Conservation (phyloP, 768 basidiomycete genomes). For the Trametes cinnabarina region DNA sequence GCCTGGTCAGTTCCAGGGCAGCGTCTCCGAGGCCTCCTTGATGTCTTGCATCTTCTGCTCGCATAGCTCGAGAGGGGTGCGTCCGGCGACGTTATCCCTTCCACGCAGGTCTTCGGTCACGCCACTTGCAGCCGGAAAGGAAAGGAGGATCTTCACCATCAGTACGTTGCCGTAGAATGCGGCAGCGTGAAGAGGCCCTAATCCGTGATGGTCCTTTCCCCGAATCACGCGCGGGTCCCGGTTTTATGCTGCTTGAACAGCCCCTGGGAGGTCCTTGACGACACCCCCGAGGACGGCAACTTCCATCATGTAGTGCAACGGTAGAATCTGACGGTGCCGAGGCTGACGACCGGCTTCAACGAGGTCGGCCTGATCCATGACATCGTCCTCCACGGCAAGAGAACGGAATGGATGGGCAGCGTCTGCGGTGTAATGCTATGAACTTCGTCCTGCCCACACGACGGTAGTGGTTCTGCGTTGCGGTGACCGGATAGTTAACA, state of each 20-base stretch:
- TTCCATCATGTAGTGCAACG: conserved; percentile 13
- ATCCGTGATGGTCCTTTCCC: conserved; percentile 8
- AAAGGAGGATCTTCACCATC: conserved; percentile 5
- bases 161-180: not conserved
- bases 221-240: not conserved
- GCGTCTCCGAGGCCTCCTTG: not conserved
- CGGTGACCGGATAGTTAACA: not conserved
- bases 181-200: conserved; percentile 19
- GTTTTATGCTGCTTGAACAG: conserved; percentile 1
- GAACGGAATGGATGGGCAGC: conserved; percentile 17
- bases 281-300: not conserved
- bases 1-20: not conserved
- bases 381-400: conserved; percentile 12
- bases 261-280: not conserved
- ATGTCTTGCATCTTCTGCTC: conserved; percentile 2
- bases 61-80: conserved; percentile 14
- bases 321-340: not conserved
- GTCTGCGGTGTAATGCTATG: conserved; percentile 13
- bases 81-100: conserved; percentile 6
- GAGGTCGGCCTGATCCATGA: not conserved
- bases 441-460: conserved; percentile 21
- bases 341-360: not conserved
- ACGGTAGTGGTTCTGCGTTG: conserved; percentile 19
- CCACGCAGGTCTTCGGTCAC: not conserved
- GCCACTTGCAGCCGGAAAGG: not conserved